Evolutionary conservation across 78 protist species (phyloP), one percentile per base, ranked within the genome.

Genomic region (Capsaspora owczarzaki): DNA sequence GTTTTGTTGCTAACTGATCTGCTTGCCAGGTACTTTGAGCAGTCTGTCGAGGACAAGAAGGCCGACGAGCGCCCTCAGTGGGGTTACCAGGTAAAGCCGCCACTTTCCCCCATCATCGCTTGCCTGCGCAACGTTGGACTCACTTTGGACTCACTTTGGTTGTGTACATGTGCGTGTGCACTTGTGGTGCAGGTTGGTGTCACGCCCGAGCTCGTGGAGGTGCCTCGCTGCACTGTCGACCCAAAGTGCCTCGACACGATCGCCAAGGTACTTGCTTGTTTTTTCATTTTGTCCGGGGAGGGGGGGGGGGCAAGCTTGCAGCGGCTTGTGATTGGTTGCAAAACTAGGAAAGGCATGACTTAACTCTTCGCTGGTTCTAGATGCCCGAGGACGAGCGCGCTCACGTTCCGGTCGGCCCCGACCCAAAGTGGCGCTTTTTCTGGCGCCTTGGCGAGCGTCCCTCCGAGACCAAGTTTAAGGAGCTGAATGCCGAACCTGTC

Each of bases 401-500:
- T 27, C 27, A 10, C 51, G 8, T 20, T 23, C 70, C 76, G 20
- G 0, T 0, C 3, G 93, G 92, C 0, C 84, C 95, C 31, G 96
- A 93, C 74, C 91, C 87, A 68, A 93, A 93, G 80, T 91, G 94
- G 96, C 81, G 96, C 72, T 93, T 86, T 88, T 90, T 90, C 79
- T 90, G 94, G 94, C 78, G 93, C 61, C 80, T 90, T 53, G 93
- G 96, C 40, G 92, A 88, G 76, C 69, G 91, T 19, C 95, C 95
- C 75, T 31, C 29, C 12, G 74, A 84, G n/a, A 80, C 90, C 25
- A 60, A 79, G 63, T 90, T 66, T 70, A 87, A 78, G 42, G 89
- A 85, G 31, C 78, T 89, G 35, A 89, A 93, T 49, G 86, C 89
- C 29, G 84, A 78, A 76, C 90, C 88, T 47, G 93, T 93, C 31